These are phyloP conservation scores for Penicillium paneum DNA, from an alignment of 2,329 filamentous ascomycete species.

Conservation along the genomic window DNA sequence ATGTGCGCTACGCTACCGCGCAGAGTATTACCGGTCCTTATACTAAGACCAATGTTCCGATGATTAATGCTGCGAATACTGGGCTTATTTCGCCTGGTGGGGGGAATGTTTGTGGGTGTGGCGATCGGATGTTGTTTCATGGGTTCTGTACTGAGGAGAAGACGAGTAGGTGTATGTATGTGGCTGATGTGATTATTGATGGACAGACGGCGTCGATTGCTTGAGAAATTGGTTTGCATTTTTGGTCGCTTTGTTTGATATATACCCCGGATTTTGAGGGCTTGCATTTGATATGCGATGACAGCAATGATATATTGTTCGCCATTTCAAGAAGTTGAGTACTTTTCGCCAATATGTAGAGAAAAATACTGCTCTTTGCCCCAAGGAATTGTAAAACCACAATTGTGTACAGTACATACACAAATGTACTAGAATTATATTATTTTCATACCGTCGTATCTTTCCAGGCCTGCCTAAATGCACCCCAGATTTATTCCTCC, in stretches of 20 bases:
- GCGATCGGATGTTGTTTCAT: conserved; percentile 35
- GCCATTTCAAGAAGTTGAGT: background rate
- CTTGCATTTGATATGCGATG: background rate
- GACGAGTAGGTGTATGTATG: conserved; percentile 30
- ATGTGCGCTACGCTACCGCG: conserved; percentile 59
- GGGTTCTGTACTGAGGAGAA: conserved; percentile 26
- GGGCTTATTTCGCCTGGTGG: conserved; percentile 33
- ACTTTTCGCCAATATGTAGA: background rate
- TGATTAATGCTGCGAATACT: conserved; percentile 35
- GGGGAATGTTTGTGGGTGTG: conserved; percentile 31
- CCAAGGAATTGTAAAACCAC: background rate
- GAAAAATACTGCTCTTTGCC: background rate
- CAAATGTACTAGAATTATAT: background rate
- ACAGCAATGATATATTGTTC: background rate
- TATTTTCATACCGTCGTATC: background rate
- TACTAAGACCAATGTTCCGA: conserved; percentile 31
- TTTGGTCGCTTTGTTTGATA: background rate
- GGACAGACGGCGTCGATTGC: conserved; percentile 18
- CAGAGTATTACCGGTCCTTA: conserved; percentile 38
- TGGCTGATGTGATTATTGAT: conserved; percentile 24
- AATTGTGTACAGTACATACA: background rate
- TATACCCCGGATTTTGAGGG: background rate
- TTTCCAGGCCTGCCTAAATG: background rate
- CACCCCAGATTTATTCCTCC: background rate
- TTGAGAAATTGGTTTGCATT: background rate